Evolutionary conservation across 495 filamentous ascomycete species (phyloP), one percentile per base, ranked within the genome.

Genomic region (Neurospora intermedia): DNA sequence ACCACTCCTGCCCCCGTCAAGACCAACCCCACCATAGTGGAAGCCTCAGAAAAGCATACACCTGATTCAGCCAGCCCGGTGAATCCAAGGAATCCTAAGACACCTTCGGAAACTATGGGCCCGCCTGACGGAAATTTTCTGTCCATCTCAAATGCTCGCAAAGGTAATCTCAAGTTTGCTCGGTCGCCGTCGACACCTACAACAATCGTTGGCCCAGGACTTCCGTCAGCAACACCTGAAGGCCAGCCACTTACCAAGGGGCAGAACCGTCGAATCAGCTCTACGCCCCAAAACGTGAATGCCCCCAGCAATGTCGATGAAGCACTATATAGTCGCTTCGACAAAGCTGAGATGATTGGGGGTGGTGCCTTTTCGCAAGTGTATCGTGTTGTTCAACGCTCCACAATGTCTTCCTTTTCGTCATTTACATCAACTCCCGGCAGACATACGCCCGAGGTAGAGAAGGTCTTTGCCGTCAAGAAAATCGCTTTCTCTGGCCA

Each of bases 341-440:
- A 89, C 27, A 90, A 88, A 62, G 89, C 93, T 11, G 91, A 94
- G 71, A 81, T 91, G 18, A 86, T 94, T 73, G 94, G 95, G 42
- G 91, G 88, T 66, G 96, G 96, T 45, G 94, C 97, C 77, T 98
- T 98, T 80, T 98, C 96, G 0, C 86, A 91, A 74, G 96, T 99
- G 13, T 99, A 93, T 81, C 90, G 91, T 35, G 96, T 97, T 23
- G 86, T 87, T 16, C 80, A 80, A 15, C 48, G 74, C 38, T 75
- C 80, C 69, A 74, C 81, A 18, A 74, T 75, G 20, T 31, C 43
- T 35, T 77, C 78, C 35, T 74, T 76, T 23, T 70, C 75, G 76
- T 77, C 69, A 70, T 79, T 76, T 74, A 74, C 73, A 73, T 70
- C 75, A 3, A 77, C 78, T 62, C 72, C 82, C 59, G 74, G 81